phyloP scores from a whole-genome alignment of 108 stramenopile genomes.

The Cylindrotheca fusiformis region DNA sequence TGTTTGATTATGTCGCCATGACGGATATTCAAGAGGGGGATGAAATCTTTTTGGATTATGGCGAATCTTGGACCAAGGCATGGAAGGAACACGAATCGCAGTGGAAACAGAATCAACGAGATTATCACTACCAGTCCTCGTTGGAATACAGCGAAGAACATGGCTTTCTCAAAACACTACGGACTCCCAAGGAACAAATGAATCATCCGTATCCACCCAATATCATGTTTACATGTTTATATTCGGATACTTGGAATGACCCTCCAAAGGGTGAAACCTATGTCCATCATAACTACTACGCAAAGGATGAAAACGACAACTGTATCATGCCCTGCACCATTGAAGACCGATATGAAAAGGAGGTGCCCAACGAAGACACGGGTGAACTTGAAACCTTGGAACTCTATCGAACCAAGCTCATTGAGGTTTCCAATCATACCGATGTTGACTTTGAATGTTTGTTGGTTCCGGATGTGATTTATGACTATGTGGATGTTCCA shows the following conservation, averaged over 20 bases:
- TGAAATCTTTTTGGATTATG: constrained; percentile 66
- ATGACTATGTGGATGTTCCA: constrained; percentile 31
- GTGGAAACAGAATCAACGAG: constrained; percentile 1
- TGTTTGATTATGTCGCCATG: constrained; percentile 54
- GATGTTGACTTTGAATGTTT: constrained; percentile 26
- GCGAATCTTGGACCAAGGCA: constrained; percentile 38
- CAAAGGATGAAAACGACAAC: constrained; percentile 5
- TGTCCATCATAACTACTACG: constrained; percentile 9
- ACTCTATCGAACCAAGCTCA: constrained; percentile 18
- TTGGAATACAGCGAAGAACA: constrained; percentile 20
- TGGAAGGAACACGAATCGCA: constrained; percentile 8
- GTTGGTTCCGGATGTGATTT: constrained; percentile 20
- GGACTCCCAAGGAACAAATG: constrained; percentile 35
- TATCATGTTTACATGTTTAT: constrained; percentile 32
- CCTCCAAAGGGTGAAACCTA: constrained; percentile 5
- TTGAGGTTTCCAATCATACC: constrained; percentile 12
- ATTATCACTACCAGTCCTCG: constrained; percentile 23
- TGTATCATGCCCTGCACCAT: constrained; percentile 33
- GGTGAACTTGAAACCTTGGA: neutral
- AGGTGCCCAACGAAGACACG: neutral
- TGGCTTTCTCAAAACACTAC: constrained; percentile 1
- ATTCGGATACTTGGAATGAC: constrained; percentile 12
- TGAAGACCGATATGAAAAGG: constrained; percentile 12
- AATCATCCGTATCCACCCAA: constrained; percentile 42
- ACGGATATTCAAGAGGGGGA: constrained; percentile 41